Conservation (phyloP, 306 rosid genomes). For the Begonia peltatifolia region DNA sequence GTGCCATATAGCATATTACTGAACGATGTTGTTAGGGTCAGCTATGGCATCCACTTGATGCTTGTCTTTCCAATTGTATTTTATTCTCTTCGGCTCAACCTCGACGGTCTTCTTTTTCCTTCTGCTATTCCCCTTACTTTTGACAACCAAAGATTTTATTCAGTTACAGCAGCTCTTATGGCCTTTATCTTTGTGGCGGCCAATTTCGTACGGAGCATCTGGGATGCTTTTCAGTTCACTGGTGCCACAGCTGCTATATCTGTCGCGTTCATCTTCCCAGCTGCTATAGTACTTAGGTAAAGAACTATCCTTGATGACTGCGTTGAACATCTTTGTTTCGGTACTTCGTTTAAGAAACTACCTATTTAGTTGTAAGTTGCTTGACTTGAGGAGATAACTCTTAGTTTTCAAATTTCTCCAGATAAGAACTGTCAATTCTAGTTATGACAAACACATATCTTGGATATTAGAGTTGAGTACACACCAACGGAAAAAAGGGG, state of each 20-base stretch:
- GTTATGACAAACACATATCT: no score
- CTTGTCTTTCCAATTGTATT: conserved; percentile 68
- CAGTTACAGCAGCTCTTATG: conserved; percentile 37
- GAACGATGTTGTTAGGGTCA: conserved; percentile 50
- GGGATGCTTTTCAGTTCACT: conserved; percentile 79
- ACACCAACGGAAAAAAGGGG: no score
- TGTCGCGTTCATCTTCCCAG: conserved; percentile 52
- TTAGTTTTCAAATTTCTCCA: no score
- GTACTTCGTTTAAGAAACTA: no score
- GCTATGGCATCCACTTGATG: conserved; percentile 69
- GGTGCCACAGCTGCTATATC: conserved; percentile 62
- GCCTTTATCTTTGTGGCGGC: conserved; percentile 50
- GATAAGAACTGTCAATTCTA: no score
- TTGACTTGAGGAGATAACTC: no score
- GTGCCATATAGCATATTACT: conserved; percentile 52
- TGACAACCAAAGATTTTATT: conserved; percentile 40
- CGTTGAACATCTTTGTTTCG: no score
- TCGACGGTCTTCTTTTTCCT: conserved; percentile 57
- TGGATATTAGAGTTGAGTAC: no score
- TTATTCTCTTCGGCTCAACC: conserved; percentile 59
- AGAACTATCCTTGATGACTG: neutral
- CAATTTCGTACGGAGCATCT: conserved; percentile 57
- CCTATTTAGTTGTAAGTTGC: no score
- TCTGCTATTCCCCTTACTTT: conserved; percentile 38
- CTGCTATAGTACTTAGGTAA: conserved; percentile 50